Conservation (phyloP, 768 basidiomycete species). For the Sarcodon aspratus region DNA sequence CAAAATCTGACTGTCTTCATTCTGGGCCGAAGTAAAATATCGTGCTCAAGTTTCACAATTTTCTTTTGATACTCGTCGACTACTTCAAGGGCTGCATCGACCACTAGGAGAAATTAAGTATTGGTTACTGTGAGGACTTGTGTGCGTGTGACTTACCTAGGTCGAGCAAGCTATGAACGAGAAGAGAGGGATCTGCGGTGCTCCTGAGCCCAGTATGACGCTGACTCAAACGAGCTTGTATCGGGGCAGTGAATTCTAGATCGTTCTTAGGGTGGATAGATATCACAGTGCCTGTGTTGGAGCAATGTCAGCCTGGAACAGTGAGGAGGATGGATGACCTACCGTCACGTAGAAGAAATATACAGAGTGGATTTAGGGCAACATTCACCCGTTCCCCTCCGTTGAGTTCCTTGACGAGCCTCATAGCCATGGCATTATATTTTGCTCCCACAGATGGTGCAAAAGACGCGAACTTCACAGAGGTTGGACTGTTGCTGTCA, state of each 20-base stretch:
- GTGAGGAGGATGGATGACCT: conserved; percentile 7
- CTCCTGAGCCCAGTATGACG: conserved; percentile 48
- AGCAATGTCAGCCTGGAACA: neutral
- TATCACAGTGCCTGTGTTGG: conserved; percentile 43
- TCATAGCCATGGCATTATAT: conserved; percentile 13
- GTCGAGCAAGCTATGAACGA: conserved; percentile 63
- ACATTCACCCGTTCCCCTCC: conserved; percentile 50
- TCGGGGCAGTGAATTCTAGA: conserved; percentile 41
- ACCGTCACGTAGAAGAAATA: conserved; percentile 62
- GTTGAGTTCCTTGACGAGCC: conserved; percentile 25
- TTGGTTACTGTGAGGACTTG: neutral
- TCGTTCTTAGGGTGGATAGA: conserved; percentile 39
- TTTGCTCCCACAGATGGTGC: too few relatives aligned
- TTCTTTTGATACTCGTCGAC: conserved; percentile 58
- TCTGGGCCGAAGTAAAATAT: conserved; percentile 46
- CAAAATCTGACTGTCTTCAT: conserved; percentile 42
- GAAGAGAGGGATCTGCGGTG: conserved; percentile 54
- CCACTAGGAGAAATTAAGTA: conserved; percentile 28
- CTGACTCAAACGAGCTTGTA: conserved; percentile 43
- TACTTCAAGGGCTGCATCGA: conserved; percentile 57
- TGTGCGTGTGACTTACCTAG: conserved; percentile 19
- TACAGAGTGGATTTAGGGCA: conserved; percentile 48
- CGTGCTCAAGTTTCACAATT: conserved; percentile 48
- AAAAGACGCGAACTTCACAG: too few relatives aligned
- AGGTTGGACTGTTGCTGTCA: too few relatives aligned